Conservation (phyloP, 768 basidiomycete species). For the Pulveroboletus frians region DNA sequence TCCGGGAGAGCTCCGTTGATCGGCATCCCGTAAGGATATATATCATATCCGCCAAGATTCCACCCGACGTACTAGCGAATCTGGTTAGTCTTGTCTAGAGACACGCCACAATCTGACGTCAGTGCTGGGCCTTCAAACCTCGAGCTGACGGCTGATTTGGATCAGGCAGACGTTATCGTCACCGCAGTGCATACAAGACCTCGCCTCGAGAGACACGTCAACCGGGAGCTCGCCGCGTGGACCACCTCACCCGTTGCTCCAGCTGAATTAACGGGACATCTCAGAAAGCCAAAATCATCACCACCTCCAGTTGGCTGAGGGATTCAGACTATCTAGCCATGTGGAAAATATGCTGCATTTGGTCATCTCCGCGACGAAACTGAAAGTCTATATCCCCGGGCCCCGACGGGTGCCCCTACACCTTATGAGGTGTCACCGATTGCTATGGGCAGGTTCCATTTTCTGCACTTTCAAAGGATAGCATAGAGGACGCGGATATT, state of each 20-base stretch:
- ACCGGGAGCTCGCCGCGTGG: slow-evolving; percentile 61
- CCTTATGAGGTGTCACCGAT: background rate
- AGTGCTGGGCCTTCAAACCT: slow-evolving; percentile 15
- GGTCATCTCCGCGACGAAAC: slow-evolving; percentile 45
- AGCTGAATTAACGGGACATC: background rate
- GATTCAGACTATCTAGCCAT: slow-evolving; percentile 51
- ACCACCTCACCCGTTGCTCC: background rate
- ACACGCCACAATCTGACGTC: background rate
- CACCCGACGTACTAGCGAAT: slow-evolving; percentile 13
- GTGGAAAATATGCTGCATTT: slow-evolving; percentile 53
- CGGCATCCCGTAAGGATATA: slow-evolving; percentile 18
- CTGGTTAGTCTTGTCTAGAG: slow-evolving; percentile 27
- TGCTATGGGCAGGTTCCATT: background rate
- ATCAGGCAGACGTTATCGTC: slow-evolving; percentile 60
- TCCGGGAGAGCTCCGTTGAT: slow-evolving; percentile 3
- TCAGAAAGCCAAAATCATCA: slow-evolving; percentile 63
- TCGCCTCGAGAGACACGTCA: slow-evolving; percentile 65
- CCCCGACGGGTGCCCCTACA: background rate
- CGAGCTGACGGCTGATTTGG: slow-evolving; percentile 35
- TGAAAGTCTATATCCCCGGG: slow-evolving; percentile 39
- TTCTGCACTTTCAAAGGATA: slow-evolving; percentile 20
- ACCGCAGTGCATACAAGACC: slow-evolving; percentile 62
- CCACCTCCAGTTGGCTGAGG: slow-evolving; percentile 67
- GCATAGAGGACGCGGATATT: slow-evolving; percentile 12
- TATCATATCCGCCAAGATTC: slow-evolving; percentile 33